Evolutionary conservation across 2,329 filamentous ascomycete genomes (phyloP), one percentile per base, ranked within the genome.

Genomic region (Huntiella abstrusa): DNA sequence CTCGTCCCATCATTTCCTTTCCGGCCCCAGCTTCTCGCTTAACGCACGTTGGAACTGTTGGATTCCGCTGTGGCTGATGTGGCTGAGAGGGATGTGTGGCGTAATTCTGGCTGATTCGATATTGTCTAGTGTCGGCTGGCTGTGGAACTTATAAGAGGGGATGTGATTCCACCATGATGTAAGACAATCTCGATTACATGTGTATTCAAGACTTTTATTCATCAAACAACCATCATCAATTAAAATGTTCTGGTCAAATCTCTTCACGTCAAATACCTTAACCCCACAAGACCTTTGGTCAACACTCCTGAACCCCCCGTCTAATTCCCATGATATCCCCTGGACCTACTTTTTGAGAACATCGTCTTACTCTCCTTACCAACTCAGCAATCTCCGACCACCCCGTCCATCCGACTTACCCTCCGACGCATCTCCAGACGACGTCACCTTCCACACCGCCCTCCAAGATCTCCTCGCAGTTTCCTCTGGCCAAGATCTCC

Each of bases 401-500:
- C 71, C 71, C 2, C 54, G 60, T 0, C 70, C 70, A 0, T 60
- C 56, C 5, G 68, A 68, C 51, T 58, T 63, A 1, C 62, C 65
- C 6, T 49, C 56, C 3, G 55, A 54, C 35, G 53, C 60, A 5
- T 15, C 38, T 32, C 5, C 19, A 13, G 3, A 13, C 36, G 17
- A 32, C 33, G 71, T 72, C 53, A 70, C 67, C 6, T 75, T 72
- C 52, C 61, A 67, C 32, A 70, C 75, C 52, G 71, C 71, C 41
- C 74, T 75, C 51, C 71, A 75, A 53, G 71, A 75, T 51, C 63
- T 76, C 12, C 59, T 75, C 10, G 59, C 60, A n/a, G 62, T 64
- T 13, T 63, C 62, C n/a, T 61, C 63, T 11, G 64, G 64, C 3
- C 58, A 60, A 5, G 55, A 58, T 2, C 56, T 73, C 15, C 60